Evolutionary conservation across 78 protist species (phyloP), one percentile per base, ranked within the genome.

Genomic region (Cavenderia fasciculata): DNA sequence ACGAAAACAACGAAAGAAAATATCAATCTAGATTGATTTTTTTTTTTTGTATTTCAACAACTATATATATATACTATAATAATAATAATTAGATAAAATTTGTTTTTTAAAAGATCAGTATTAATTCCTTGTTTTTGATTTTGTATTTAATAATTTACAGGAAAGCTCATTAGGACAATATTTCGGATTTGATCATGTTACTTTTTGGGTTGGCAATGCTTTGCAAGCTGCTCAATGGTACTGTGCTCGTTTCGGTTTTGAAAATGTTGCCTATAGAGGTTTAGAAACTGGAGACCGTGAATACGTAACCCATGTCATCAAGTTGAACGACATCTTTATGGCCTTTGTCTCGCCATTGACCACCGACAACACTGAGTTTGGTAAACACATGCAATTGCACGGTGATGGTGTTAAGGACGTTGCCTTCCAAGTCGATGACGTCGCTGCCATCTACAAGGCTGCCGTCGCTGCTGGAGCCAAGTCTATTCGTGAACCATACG

Each of bases 381-480:
- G 74, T 36, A 93, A 43, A 0, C 95, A 88, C 51, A 70, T 90
- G 68, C 19, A 1, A 62, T 36, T 19, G 72, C 97, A 95, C 71
- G 98, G 98, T 40, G 97, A 95, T 54, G 98, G 96, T 38, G 97
- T 94, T 44, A 68, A 71, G 47, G 97, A 95, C 87, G 84, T 97
- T 21, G 97, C 97, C 34, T 92, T 97, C 86, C 19, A 7, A 10
- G 97, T 95, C 49, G 62, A 51, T 6, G 96, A 95, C 56, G 95
- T 74, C 57, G 43, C 61, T 6, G 93, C 57, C 40, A 63, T 92
- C 61, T 96, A 74, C 92, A 40, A 87, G 38, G 25, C 29, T 3
- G 97, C 97, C 21, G 47, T 94, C 33, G 68, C 27, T 16, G 66
- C 77, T 10, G 98, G 98, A 16, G 98, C 96, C 36, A 73, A 71